Percentiles rank a stretch among this genome's conserved stretches.
These are phyloP conservation scores for Pezicula radicicola DNA, from an alignment of 2,329 filamentous ascomycete genomes.

Conservation along the genomic window DNA sequence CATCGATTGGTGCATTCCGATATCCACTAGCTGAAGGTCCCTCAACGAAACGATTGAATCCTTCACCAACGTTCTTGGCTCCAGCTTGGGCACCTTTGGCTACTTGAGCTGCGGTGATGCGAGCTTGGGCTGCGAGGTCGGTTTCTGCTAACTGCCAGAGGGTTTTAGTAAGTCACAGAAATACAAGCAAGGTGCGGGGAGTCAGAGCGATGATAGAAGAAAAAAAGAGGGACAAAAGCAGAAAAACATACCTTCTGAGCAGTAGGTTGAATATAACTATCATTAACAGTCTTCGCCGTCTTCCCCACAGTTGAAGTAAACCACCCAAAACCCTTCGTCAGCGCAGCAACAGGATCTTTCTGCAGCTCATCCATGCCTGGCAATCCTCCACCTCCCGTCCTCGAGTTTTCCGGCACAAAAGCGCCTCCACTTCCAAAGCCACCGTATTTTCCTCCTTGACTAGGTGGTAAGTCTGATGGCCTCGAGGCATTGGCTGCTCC, in stretches of 20 bases:
- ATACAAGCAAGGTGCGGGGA: background rate
- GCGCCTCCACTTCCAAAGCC: constrained; percentile 78
- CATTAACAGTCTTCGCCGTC: constrained; percentile 87
- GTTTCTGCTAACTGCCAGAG: constrained; percentile 68
- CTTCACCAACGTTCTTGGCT: constrained; percentile 72
- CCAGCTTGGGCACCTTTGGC: constrained; percentile 66
- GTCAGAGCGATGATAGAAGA: background rate
- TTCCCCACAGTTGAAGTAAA: constrained; percentile 84
- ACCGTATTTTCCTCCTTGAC: constrained; percentile 85
- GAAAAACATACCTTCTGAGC: constrained; percentile 70
- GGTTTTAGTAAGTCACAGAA: constrained; percentile 20
- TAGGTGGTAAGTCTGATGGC: constrained; percentile 73
- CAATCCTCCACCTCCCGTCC: constrained; percentile 38
- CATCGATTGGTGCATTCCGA: constrained; percentile 43
- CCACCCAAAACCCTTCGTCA: constrained; percentile 94
- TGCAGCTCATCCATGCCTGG: constrained; percentile 85
- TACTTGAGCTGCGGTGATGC: constrained; percentile 60
- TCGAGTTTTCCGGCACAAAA: constrained; percentile 38
- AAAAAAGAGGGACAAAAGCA: constrained; percentile 3
- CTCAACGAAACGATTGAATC: constrained; percentile 86
- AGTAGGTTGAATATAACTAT: constrained; percentile 88
- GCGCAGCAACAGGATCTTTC: constrained; percentile 81
- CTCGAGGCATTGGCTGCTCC: constrained; percentile 79
- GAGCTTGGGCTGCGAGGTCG: constrained; percentile 69
- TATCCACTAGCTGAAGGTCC: constrained; percentile 46